Percentiles rank a stretch among this genome's conserved stretches.
Evolutionary conservation across 2,329 filamentous ascomycete genomes (phyloP).

Genomic region (Penicillium brevicompactum): DNA sequence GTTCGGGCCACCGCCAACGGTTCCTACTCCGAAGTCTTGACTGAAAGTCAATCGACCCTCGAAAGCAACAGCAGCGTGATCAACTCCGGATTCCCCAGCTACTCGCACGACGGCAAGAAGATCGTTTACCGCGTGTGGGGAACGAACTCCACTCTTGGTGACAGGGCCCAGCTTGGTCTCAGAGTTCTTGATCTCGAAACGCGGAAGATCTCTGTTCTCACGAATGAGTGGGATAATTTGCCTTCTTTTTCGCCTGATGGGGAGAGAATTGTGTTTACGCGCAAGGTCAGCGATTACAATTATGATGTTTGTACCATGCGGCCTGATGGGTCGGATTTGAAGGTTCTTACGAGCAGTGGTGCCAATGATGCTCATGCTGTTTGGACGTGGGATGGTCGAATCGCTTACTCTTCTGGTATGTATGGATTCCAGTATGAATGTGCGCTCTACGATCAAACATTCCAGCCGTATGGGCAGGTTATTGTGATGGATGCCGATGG

Average conservation of each 20-base stretch:
- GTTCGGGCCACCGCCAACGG: slow-evolving; percentile 29
- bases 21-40: slow-evolving; percentile 33
- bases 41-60: slow-evolving; percentile 27
- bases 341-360: slow-evolving; percentile 12
- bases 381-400: slow-evolving; percentile 46
- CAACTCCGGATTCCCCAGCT: slow-evolving; percentile 46
- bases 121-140: slow-evolving; percentile 19
- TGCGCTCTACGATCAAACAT: slow-evolving; percentile 46
- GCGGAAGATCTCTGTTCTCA: slow-evolving; percentile 11
- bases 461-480: slow-evolving; percentile 50
- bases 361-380: slow-evolving; percentile 48
- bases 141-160: background rate
- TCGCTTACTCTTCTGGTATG: slow-evolving; percentile 45
- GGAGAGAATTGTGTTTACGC: slow-evolving; percentile 20
- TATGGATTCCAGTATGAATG: slow-evolving; percentile 49
- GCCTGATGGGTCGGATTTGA: slow-evolving; percentile 43
- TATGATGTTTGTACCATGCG: slow-evolving; percentile 49
- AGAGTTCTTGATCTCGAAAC: slow-evolving; percentile 17
- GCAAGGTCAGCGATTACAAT: slow-evolving; percentile 16
- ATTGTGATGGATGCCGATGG: slow-evolving; percentile 48
- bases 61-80: slow-evolving; percentile 17
- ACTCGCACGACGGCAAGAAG: slow-evolving; percentile 38
- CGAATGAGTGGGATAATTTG: slow-evolving; percentile 17
- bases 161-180: slow-evolving; percentile 5
- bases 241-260: slow-evolving; percentile 21